Base-by-base conservation (phyloP, 306 rosid genomes). In the Benincasa hispida region DNA sequence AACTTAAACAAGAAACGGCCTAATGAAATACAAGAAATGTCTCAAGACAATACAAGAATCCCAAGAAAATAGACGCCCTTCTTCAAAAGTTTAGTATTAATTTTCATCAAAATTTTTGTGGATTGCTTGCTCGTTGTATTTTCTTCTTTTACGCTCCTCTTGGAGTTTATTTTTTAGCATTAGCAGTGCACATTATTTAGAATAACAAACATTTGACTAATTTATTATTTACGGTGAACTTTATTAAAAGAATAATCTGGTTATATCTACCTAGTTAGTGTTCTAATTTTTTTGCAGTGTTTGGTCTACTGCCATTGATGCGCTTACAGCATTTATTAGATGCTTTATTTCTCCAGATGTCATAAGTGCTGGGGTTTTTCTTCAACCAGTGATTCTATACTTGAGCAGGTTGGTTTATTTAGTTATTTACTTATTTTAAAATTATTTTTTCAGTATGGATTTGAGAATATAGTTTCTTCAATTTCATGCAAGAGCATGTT, bases 291-390 rank as follows among this genome's bases (percentile, higher is more conserved):
- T 83, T 86, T 83, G 87, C 84, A 94, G 98, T 32, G 92, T 94
- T 82, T 94, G 95, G 97, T 89, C 99, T 83, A 89, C 95, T 19
- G 99, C 99, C 62, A 83, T 92, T 80, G 93, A 90, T 84, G 97
- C 97, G 15, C 97, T 94, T 57, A 84, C 95, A 8, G 87, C 99
- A 45, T 94, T 94, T 81, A 72, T 90, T 83, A 88, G 85, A 74
- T 92, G 97, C 89, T 94, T 90, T 76, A 82, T 90, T 84, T 81
- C 89, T 80, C 81, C 87, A 59, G 79, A 84, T 82, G 86, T 82
- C 41, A 77, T 28, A n/a, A 87, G 79, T 34, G 83, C 76, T 53
- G 88, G 95, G 77, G 86, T 92, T 59, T 84, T 94, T 77, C 92
- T 92, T 84, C 96, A 94, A 62, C 99, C 97, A n/a, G 90, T 94